Base-by-base conservation (phyloP, 345 rosid genomes). In the Camelina laxa region DNA sequence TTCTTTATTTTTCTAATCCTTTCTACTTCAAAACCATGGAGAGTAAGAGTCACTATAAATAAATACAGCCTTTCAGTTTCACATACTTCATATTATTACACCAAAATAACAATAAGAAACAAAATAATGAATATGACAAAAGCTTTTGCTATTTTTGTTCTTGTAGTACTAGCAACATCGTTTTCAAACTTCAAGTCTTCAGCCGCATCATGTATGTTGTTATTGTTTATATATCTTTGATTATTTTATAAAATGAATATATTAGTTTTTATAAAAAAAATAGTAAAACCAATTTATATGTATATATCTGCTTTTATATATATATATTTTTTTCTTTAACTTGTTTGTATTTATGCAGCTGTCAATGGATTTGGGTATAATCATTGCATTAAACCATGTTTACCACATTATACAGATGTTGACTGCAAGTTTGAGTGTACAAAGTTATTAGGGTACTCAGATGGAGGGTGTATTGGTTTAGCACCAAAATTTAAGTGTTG, bases 91-190 rank as follows among this genome's bases (percentile, higher is more conserved):
- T 11, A 31, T 57, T 31, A n/a, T 65, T 24, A 16, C 44, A 49
- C 5, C 30, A 16, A 4, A 49, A 65, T 7, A 49, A 19, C 13
- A 24, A 1, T n/a, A 44, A 44, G 12, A 62, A 9, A 44, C 2
- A n/a, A 44, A 33, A 9, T 3, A 33, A 50, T 49, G 59, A 50
- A 7, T 13, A 20, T 16, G 31, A 50, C 33, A 33, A 66, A 50
- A 33, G 9, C 30, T 65, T 33, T 58, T 58, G 42, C 16, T 21
- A 33, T 58, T 9, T 66, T 1, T 63, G n/a, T 50, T 49, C 70
- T 66, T 66, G 47, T 33, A 33, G 36, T 65, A 27, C 51, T 27
- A 7, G 17, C 56, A 47, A 47, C 15, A 1, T 45, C 70, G 3
- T 35, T 33, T 58, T 35, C 47, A 31, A 35, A 19, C 45, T 31